Conservation (phyloP, 2,329 filamentous ascomycete genomes). For the Fonsecaea nubica region DNA sequence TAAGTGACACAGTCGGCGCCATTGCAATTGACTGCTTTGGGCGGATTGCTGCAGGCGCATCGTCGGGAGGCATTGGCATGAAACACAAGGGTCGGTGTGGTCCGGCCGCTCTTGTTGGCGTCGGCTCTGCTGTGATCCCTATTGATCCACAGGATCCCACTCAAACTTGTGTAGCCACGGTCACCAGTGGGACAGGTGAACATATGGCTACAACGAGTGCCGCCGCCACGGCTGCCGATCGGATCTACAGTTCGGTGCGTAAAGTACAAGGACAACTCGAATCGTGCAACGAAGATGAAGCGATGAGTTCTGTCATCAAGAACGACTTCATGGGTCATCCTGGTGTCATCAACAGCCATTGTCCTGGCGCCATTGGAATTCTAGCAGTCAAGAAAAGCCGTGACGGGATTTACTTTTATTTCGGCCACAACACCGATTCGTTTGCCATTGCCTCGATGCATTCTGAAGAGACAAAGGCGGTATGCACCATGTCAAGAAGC, state of each 20-base stretch:
- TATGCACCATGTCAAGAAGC: slow-evolving; percentile 86
- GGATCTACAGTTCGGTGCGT: slow-evolving; percentile 75
- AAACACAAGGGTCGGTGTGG: slow-evolving; percentile 92
- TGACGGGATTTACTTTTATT: slow-evolving; percentile 82
- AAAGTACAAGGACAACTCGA: slow-evolving; percentile 69
- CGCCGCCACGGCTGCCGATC: slow-evolving; percentile 82
- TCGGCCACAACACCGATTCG: slow-evolving; percentile 93
- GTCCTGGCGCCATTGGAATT: slow-evolving; percentile 86
- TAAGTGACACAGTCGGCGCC: slow-evolving; percentile 94
- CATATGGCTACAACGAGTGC: slow-evolving; percentile 97
- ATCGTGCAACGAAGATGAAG: slow-evolving; percentile 76
- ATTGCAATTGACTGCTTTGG: slow-evolving; percentile 88
- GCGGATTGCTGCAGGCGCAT: slow-evolving; percentile 91
- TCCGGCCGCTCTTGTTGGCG: slow-evolving; percentile 88
- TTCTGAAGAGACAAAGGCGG: slow-evolving; percentile 73
- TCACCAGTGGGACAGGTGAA: slow-evolving; percentile 94
- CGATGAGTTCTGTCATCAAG: slow-evolving; percentile 76
- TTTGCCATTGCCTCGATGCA: slow-evolving; percentile 87
- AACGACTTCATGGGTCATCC: slow-evolving; percentile 93
- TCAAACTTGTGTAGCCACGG: slow-evolving; percentile 74
- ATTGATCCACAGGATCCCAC: slow-evolving; percentile 72
- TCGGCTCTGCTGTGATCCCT: slow-evolving; percentile 90
- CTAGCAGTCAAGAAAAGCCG: slow-evolving; percentile 85
- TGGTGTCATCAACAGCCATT: slow-evolving; percentile 78
- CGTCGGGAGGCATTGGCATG: slow-evolving; percentile 97